A percentile compares a stretch with the other conserved stretches of the same genome.
phyloP scores from a whole-genome alignment of 75 land plant genomes.

The Gnetum montanum region DNA sequence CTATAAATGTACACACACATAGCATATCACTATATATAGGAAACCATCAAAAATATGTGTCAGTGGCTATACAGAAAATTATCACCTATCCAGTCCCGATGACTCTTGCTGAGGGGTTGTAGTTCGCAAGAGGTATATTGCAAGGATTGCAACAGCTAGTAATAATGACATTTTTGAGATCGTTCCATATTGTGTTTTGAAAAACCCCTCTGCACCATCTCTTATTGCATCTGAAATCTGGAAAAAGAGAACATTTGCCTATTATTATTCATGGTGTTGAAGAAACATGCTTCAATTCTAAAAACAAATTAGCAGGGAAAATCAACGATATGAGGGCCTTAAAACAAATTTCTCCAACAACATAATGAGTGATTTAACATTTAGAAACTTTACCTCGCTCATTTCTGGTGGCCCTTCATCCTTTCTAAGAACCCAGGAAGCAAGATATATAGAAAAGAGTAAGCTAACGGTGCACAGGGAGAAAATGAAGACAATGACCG shows the following conservation, averaged over 20 bases:
- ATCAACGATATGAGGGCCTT: too few species aligned
- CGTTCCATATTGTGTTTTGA: constrained; percentile 95
- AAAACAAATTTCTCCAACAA: too few species aligned
- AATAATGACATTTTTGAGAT: constrained; percentile 94
- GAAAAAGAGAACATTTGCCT: constrained; percentile 4
- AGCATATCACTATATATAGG: too few species aligned
- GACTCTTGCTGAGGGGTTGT: constrained; percentile 89
- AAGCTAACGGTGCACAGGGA: constrained; percentile 76
- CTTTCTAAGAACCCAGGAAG: constrained; percentile 93
- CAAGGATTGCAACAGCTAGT: constrained; percentile 63
- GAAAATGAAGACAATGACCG: constrained; percentile 87
- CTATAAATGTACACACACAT: too few species aligned
- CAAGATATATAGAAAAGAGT: constrained; percentile 67
- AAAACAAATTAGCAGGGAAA: too few species aligned
- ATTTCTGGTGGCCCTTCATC: constrained; percentile 99
- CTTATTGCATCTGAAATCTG: constrained; percentile 99
- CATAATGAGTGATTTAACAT: too few species aligned
- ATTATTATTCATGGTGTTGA: too few species aligned
- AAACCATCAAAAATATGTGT: too few species aligned
- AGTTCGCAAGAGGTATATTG: constrained; percentile 77
- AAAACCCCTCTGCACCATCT: constrained; percentile 99
- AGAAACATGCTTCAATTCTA: too few species aligned
- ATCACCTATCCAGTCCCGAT: constrained; percentile 77
- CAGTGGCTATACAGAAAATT: background rate
- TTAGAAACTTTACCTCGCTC: constrained; percentile 54